Base-by-base conservation (phyloP, 495 filamentous ascomycete species). In the Tricharina praecox region DNA sequence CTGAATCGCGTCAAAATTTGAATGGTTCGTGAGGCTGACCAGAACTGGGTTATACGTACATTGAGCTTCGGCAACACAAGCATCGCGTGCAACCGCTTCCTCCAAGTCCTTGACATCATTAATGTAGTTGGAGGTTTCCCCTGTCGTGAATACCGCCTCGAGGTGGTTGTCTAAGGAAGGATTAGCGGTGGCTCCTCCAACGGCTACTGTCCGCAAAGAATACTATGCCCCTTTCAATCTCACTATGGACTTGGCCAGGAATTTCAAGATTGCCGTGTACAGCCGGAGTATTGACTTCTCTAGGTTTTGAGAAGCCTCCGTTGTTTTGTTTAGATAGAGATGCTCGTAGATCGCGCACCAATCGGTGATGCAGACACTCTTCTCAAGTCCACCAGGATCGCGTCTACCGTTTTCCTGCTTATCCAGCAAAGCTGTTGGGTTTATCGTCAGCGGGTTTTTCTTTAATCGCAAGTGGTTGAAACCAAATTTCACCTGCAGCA, bases 401-500 rank as follows among this genome's bases (percentile, higher is more conserved):
- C 49, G 9, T 44, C 42, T 19, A 47, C 34, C 11, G 0, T 23
- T 19, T n/a, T 51, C 43, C 42, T 33, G 43, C 8, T 35, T 16
- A 30, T 21, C 34, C 21, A 13, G 0, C 15, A 30, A 21, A 59
- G 23, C 62, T 63, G 23, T 26, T 2, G 9, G n/a, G n/a, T n/a
- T n/a, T n/a, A 20, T 20, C n/a, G 5, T 8, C 2, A 23, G 19
- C 18, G 8, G 16, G 46, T 34, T 23, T 11, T 30, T 24, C 23
- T 30, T 9, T 20, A 1, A 1, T 8, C 18, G n/a, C 2, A 23
- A 28, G 40, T 10, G 19, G 39, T 24, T n/a, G 7, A 13, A 16
- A 20, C 9, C 8, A 11, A n/a, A n/a, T n/a, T n/a, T 48, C 21
- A 35, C 60, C 48, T 66, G 55, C 15, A 70, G 52, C 1, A 70